Conservation (phyloP, 805 yeast genomes). For the Ogataea zsoltii region DNA sequence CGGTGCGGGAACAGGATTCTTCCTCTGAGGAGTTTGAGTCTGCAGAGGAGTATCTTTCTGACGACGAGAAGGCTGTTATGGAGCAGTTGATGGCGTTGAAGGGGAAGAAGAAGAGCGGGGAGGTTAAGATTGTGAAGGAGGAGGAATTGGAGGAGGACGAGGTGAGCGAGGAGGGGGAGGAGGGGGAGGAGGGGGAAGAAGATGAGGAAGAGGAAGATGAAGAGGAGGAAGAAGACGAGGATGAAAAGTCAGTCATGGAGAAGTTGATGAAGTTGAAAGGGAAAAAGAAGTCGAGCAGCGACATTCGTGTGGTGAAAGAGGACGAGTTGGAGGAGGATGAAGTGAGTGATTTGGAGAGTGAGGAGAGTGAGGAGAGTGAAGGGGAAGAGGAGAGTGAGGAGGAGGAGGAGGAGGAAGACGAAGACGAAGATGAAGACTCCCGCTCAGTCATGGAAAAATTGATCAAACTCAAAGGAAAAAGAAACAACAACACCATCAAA, state of each 20-base stretch:
- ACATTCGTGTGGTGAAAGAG: conserved; percentile 9
- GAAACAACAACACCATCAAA: conserved; percentile 33
- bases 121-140: conserved; percentile 33
- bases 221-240: conserved; percentile 8
- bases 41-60: conserved; percentile 12
- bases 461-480: conserved; percentile 51
- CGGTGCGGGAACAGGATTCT: conserved; percentile 11
- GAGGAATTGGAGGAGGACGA: conserved; percentile 29
- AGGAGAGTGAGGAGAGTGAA: conserved; percentile 13
- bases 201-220: conserved; percentile 11
- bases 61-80: conserved; percentile 30
- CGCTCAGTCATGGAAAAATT: conserved; percentile 57
- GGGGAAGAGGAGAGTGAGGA: not conserved
- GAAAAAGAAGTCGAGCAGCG: conserved; percentile 32
- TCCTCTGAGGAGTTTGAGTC: conserved; percentile 1
- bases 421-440: conserved; percentile 33
- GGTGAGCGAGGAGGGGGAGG: conserved; percentile 15
- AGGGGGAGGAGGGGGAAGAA: conserved; percentile 5
- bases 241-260: conserved; percentile 54
- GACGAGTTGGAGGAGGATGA: conserved; percentile 15
- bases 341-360: not conserved
- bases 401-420: conserved; percentile 7
- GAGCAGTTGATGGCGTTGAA: conserved; percentile 24
- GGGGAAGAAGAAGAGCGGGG: conserved; percentile 28
- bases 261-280: conserved; percentile 64